phyloP scores from a whole-genome alignment of 345 rosid genomes.

The Hibiscus tridactylites region DNA sequence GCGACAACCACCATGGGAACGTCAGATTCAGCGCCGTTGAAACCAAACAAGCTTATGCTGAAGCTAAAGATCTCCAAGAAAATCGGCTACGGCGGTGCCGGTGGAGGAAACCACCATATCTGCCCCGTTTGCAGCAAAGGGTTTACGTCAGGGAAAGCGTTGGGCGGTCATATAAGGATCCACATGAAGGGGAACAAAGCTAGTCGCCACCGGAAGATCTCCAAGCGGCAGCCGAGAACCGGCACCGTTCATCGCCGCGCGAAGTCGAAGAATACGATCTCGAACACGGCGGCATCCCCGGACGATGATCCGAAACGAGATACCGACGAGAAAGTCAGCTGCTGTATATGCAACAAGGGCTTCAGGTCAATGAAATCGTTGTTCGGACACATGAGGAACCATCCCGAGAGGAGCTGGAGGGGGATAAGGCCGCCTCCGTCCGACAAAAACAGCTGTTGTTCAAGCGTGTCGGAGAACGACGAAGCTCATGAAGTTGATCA shows the following conservation, averaged over 20 bases:
- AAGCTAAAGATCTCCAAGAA: neutral
- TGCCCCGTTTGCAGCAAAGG: constrained; percentile 28
- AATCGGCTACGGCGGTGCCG: neutral
- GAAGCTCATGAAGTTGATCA: constrained; percentile 1
- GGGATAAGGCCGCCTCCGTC: constrained; percentile 46
- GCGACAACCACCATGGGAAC: neutral
- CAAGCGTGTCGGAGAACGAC: constrained; percentile 8
- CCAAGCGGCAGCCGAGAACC: neutral
- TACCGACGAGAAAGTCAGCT: constrained; percentile 5
- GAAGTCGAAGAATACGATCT: neutral
- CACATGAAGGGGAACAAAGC: constrained; percentile 15
- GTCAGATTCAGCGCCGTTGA: neutral
- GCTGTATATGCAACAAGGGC: constrained; percentile 31
- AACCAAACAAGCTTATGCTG: neutral
- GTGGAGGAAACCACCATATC: constrained; percentile 1
- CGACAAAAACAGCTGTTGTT: constrained; percentile 3
- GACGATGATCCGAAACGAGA: neutral
- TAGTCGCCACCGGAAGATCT: neutral
- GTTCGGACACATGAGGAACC: constrained; percentile 86
- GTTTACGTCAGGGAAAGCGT: constrained; percentile 34
- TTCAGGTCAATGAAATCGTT: constrained; percentile 37
- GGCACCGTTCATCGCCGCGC: neutral
- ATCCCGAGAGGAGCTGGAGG: constrained; percentile 62
- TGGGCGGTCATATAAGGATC: constrained; percentile 36
- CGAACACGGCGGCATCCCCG: neutral